Evolutionary conservation across 163 green algal species (phyloP).

Genomic region (Coccomyxa subellipsoidea): DNA sequence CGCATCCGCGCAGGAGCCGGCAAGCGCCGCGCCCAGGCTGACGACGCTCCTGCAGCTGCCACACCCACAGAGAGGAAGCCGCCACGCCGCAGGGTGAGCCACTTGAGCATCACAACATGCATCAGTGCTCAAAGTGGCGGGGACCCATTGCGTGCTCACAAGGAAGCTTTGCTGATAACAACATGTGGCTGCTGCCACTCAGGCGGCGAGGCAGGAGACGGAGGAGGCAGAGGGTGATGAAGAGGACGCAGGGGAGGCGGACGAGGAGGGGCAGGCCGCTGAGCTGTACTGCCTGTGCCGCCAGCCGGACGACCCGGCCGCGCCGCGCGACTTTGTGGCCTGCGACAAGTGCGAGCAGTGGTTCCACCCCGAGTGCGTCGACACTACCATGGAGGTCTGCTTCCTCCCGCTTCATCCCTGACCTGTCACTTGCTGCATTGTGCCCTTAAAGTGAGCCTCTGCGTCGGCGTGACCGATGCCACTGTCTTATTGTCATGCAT

Average conservation of each 20-base stretch:
- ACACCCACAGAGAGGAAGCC: neutral
- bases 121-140: no score
- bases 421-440: no score
- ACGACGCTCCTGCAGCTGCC: neutral
- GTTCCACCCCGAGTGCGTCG: constrained; percentile 59
- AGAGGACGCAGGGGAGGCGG: neutral
- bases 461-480: no score
- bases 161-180: no score
- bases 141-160: no score
- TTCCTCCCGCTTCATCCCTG: no score
- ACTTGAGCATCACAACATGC: no score
- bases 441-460: no score
- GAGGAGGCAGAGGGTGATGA: neutral
- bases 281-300: constrained; percentile 54
- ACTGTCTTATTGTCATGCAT: no score
- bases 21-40: neutral
- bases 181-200: no score
- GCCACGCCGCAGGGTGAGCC: neutral
- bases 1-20: neutral
- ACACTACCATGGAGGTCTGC: constrained; percentile 26
- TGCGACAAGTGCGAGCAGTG: constrained; percentile 48
- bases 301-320: constrained; percentile 39
- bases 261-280: neutral
- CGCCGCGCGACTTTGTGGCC: constrained; percentile 27
- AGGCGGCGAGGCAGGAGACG: neutral